Evolutionary conservation across 2,329 filamentous ascomycete species (phyloP), one percentile per base, ranked within the genome.

Genomic region (Fusarium virguliforme): DNA sequence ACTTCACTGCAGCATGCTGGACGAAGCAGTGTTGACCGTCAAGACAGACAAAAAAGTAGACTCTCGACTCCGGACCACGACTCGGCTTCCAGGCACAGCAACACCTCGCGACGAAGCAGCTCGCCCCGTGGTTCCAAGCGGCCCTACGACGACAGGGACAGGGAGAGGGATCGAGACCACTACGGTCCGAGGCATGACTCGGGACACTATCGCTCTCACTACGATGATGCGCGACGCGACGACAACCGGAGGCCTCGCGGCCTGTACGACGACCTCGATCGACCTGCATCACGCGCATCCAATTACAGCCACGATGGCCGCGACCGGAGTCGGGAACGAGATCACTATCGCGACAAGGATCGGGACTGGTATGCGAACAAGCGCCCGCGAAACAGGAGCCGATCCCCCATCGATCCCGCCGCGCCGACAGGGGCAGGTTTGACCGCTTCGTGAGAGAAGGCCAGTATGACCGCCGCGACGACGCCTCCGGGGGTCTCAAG

Each of bases 21-120:
- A 88, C 88, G 90, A 91, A 91, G 85, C 89, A 90, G 88, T 89
- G 91, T 97, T 97, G 93, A 97, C 94, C 92, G 92, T 89, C 90
- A 87, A 88, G 89, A 92, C 92, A 97, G 94, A 95, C 87, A 83
- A 84, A 89, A 87, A 83, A 86, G 83, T 81, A 88, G 85, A 86
- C 79, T 83, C 75, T 87, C 88, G 78, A 89, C 89, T 70, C 88
- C 88, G 74, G 87, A 88, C 48, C 78, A 83, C 82, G 84, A 84
- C 78, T 77, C 81, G 71, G 79, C 80, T 69, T 81, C 84, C 53
- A 84, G 81, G 76, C 76, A 82, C 73, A 82, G 80, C 75, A 79
- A 77, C 71, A 80, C 80, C 18, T 79, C 80, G 60, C 84, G 85
- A 76, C 84, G 84, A 73, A 87, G 84, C 78, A 83, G 86, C 75